A percentile compares a stretch with the other conserved stretches of the same genome.
Conservation (phyloP, 345 rosid genomes). For the Murraya koenigii region DNA sequence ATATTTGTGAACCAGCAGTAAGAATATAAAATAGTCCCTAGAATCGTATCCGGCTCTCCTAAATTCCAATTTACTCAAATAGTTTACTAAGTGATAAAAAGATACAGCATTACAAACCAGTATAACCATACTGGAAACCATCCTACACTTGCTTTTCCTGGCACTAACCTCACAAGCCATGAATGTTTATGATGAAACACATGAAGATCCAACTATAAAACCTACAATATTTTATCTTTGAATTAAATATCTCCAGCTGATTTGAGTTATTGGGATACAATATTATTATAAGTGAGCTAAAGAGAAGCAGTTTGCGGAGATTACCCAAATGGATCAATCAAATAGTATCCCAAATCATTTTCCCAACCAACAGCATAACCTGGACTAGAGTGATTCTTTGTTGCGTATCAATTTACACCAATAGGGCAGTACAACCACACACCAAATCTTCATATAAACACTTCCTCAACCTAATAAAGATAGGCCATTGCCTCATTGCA, state of each 20-base stretch:
- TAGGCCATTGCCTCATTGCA: neutral
- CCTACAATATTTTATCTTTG: neutral
- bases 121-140: neutral
- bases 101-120: neutral
- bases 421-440: neutral
- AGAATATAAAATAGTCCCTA: neutral
- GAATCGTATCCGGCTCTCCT: neutral
- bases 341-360: neutral
- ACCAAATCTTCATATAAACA: neutral
- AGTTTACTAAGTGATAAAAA: neutral
- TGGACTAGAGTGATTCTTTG: neutral
- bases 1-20: neutral
- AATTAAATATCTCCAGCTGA: neutral
- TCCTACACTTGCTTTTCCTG: neutral
- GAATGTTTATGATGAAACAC: neutral
- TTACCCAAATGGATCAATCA: neutral
- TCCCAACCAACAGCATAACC: neutral
- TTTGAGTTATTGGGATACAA: neutral
- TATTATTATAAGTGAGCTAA: neutral
- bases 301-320: neutral
- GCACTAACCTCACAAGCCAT: neutral
- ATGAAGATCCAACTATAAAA: neutral
- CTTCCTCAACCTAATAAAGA: neutral
- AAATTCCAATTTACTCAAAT: neutral
- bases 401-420: neutral